Evolutionary conservation across 345 rosid species (phyloP), one percentile per base, ranked within the genome.

Genomic region (Salix viminalis): DNA sequence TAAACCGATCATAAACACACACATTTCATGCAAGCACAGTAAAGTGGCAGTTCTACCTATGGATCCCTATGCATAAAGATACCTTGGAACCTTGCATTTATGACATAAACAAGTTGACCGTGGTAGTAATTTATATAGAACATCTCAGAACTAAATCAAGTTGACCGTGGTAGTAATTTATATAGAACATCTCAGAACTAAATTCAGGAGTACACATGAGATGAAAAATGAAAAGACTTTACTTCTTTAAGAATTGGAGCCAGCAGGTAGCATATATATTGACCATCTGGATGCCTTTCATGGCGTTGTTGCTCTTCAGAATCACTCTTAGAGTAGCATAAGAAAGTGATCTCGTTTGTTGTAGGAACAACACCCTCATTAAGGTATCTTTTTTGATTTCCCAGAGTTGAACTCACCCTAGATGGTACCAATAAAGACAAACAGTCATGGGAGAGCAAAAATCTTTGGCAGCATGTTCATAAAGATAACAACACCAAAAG

Each of bases 331-430:
- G 98, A 86, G 82, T 91, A 92, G 78, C 90, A 79, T 74, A 96
- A 86, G 79, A 91, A 92, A 65, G 98, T 93, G 82, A 96, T 96
- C 86, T 92, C 97, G 58, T 93, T 96, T 76, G 98, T 96, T 18
- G 98, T 96, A 76, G 98, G 99, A 82, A 93, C 82, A 85, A 96
- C 98, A 23, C 96, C 98, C 70, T 90, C 97, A 75, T 89, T 92
- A 71, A 96, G 96, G 64, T 91, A 96, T 77, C 92, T 88, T 86
- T 91, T 77, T 77, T 67, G 99, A 93, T 88, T 96, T 96, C 36
- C 99, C 99, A 15, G 99, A 92, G 82, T 93, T 96, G 71, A 91
- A 93, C 75, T 96, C 99, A 79, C 99, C 98, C 99, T 96, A 84
- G 65, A 56, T 41, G 71, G 66, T 76, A 76, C 60, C 69, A 76